Conservation (phyloP, 208 protist genomes). For the Angomonas deanei region DNA sequence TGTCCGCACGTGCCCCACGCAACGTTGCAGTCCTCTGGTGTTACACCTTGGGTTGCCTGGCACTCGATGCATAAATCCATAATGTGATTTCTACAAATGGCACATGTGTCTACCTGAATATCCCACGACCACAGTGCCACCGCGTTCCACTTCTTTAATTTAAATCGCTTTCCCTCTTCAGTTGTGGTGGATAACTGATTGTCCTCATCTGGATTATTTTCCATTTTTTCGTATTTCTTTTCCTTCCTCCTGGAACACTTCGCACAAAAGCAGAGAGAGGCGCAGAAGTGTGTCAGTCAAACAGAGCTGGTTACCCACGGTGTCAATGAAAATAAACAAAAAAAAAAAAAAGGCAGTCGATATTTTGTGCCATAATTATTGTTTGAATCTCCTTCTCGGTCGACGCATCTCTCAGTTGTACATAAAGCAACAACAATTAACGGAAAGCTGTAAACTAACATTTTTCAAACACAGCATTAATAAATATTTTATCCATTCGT, state of each 20-base stretch:
- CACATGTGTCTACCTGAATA: constrained; percentile 98
- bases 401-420: no score
- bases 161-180: constrained; percentile 38
- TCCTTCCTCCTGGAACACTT: background rate
- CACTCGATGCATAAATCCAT: constrained; percentile 99
- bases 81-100: constrained; percentile 98
- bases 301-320: background rate
- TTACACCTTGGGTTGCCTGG: constrained; percentile 92
- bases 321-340: background rate
- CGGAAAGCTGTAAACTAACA: background rate
- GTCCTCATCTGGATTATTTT: constrained; percentile 15
- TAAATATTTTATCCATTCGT: constrained; percentile 83
- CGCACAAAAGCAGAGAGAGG: background rate
- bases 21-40: constrained; percentile 95
- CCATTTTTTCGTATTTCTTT: constrained; percentile 8
- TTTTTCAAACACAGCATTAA: constrained; percentile 65
- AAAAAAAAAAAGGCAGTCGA: background rate
- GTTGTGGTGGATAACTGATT: background rate
- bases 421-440: background rate
- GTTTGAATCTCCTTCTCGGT: no score
- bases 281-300: background rate
- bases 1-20: constrained; percentile 99
- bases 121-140: constrained; percentile 98
- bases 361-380: background rate
- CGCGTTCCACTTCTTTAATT: constrained; percentile 97